Conservation (phyloP, 116 monocot species). For the Trichopus zeylanicus region DNA sequence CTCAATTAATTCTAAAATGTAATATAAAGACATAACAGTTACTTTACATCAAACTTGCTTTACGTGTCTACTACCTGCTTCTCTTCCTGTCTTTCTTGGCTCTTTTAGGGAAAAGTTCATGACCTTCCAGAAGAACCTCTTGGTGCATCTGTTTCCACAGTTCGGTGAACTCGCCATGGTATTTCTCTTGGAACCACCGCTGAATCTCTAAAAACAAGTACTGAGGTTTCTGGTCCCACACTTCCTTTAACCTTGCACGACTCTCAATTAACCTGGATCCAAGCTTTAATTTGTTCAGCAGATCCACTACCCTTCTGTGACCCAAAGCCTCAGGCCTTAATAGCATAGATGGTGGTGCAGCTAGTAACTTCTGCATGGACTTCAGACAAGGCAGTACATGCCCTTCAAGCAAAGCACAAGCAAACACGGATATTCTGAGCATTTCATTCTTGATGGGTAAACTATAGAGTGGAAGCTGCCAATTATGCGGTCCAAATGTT, state of each 20-base stretch:
- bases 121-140: conserved; percentile 39
- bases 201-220: conserved; percentile 44
- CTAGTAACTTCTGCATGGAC: conserved; percentile 35
- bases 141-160: conserved; percentile 65
- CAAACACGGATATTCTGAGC: conserved; percentile 55
- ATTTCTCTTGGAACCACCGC: conserved; percentile 71
- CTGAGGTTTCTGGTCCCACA: conserved; percentile 55
- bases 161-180: conserved; percentile 34
- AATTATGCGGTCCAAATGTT: conserved; percentile 75
- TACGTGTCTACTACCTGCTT: no score
- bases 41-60: no score
- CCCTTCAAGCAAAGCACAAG: conserved; percentile 79
- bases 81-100: conserved; percentile 18
- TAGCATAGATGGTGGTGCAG: conserved; percentile 46
- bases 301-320: conserved; percentile 68
- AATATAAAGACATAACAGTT: no score
- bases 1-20: no score
- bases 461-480: conserved; percentile 75
- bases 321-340: conserved; percentile 59
- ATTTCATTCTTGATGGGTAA: conserved; percentile 43
- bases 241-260: conserved; percentile 44
- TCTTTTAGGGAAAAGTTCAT: conserved; percentile 50
- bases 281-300: conserved; percentile 48
- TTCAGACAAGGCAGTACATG: conserved; percentile 76
- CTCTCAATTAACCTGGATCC: conserved; percentile 51